Evolutionary conservation across 805 yeast species (phyloP).

Genomic region (Kodamaea jinghongensis): DNA sequence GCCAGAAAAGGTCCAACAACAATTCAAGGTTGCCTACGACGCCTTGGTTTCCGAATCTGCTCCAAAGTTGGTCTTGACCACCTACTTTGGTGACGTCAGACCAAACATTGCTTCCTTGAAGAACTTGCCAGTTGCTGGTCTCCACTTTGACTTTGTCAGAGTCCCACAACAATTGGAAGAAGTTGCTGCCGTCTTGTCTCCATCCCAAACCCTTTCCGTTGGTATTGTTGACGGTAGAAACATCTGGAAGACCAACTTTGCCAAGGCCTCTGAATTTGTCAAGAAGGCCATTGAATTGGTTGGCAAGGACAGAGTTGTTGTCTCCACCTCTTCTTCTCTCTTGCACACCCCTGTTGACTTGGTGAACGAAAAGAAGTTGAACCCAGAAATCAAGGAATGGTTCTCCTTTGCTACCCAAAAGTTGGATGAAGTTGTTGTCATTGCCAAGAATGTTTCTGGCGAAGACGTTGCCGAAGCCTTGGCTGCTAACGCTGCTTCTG

Average conservation of each 20-base stretch:
- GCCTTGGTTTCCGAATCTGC: conserved; percentile 56
- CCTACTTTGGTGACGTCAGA: conserved; percentile 98
- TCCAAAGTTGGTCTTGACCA: conserved; percentile 79
- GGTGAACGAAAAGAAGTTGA: conserved; percentile 85
- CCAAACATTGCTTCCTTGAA: conserved; percentile 91
- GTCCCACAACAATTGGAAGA: conserved; percentile 93
- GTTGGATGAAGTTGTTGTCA: conserved; percentile 82
- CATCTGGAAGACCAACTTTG: conserved; percentile 97
- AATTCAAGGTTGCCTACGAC: conserved; percentile 86
- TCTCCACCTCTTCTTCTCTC: conserved; percentile 93
- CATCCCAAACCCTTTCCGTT: conserved; percentile 80
- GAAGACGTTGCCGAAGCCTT: conserved; percentile 74
- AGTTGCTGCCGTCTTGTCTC: conserved; percentile 63
- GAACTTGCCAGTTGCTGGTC: conserved; percentile 88
- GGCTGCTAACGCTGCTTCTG: conserved; percentile 82
- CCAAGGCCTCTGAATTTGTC: conserved; percentile 80
- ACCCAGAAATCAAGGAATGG: conserved; percentile 92
- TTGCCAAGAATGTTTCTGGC: conserved; percentile 85
- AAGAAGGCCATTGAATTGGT: conserved; percentile 79
- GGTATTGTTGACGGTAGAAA: conserved; percentile 99
- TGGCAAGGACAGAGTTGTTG: conserved; percentile 83
- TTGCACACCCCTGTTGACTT: conserved; percentile 98
- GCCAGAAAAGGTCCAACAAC: conserved; percentile 76
- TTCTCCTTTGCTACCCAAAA: conserved; percentile 98
- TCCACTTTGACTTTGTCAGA: conserved; percentile 96